Evolutionary conservation across 495 filamentous ascomycete genomes (phyloP), one percentile per base, ranked within the genome.

Genomic region (Lasiosphaeris hirsuta): DNA sequence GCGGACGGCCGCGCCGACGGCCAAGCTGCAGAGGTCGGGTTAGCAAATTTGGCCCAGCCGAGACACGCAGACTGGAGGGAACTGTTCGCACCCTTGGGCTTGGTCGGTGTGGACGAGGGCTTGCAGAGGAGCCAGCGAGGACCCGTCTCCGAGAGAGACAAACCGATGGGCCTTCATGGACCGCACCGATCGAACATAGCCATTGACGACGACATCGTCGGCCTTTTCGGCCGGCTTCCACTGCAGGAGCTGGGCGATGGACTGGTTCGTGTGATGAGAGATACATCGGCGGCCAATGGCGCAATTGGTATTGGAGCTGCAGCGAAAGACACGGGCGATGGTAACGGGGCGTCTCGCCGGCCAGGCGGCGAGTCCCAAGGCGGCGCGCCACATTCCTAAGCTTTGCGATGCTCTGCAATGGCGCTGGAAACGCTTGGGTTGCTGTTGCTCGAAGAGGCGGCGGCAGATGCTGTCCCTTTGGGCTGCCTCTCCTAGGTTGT

Each of bases 121-220:
- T 75, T 98, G 95, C 42, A 97, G 64, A 43, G 90, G 75, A 47
- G 85, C 74, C 44, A 88, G 72, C 34, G 87, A 90, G 11, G 95
- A 96, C 36, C 94, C 94, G 78, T 98, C 94, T 4, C 87, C 85
- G 51, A 98, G 77, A 51, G 90, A 81, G 13, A 90, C 89, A 74
- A 98, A 98, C 11, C 86, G 84, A 58, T 84, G 76, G 42, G 78
- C 78, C 73, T 96, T 96, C 75, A 95, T 92, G 64, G 89, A 87
- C 54, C 95, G 84, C 54, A 97, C 84, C 13, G 90, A 90, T 46
- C 90, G 84, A 58, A 97, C 77, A 71, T 86, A 92, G 36, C 93
- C 94, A 65, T 89, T 79, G 57, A 96, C 75, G 43, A 73, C 68
- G 8, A 78, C 75, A 54, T 72, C 39, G 3, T 63, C 63, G 11